Base-by-base conservation (phyloP, 768 basidiomycete species). In the Gymnopilus junonius region DNA sequence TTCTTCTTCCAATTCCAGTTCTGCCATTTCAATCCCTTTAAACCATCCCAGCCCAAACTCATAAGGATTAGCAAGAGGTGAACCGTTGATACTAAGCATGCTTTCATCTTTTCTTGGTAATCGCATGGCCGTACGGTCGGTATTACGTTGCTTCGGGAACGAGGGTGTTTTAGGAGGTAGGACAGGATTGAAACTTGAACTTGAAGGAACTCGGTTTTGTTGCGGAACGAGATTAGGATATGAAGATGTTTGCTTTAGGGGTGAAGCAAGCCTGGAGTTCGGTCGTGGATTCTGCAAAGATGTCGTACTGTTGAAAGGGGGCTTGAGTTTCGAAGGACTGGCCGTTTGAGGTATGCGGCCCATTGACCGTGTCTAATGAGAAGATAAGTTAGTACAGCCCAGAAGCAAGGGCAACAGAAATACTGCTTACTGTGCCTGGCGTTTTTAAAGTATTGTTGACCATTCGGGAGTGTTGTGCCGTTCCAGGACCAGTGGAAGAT, bases 1-100 rank as follows among this genome's bases (percentile, higher is more conserved):
- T 14, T 73, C n/a, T n/a, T n/a, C 72, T 21, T 80, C 80, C 20
- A 69, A 71, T 5, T 78, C 76, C 37, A 72, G 73, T 37, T 78
- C 74, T 27, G 70, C 72, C 69, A 74, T 74, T 62, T 79, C 78
- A 34, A 77, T 69, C 2, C 79, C 77, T 64, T 80, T 79, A 67
- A 88, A 83, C 87, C 87, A 86, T 39, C 83, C 79, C 46, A 87
- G 71, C 20, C 87, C 89, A 67, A 89, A 85, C 62, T 87, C 81
- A 69, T 89, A 90, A 1, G 92, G 92, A 71, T 93, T 93, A 17
- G 88, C 86, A 17, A 94, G 81, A 0, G 93, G 93, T 0, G 91
- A 93, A 4, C 93, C 93, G 63, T 95, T 94, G 20, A 90, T 75
- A 69, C 92, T 92, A 54, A 94, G 80, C 85, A 94, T 86, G 69